These are phyloP conservation scores for Uncinocarpus reesii DNA, from an alignment of 2,329 filamentous ascomycete species.

Conservation along the genomic window DNA sequence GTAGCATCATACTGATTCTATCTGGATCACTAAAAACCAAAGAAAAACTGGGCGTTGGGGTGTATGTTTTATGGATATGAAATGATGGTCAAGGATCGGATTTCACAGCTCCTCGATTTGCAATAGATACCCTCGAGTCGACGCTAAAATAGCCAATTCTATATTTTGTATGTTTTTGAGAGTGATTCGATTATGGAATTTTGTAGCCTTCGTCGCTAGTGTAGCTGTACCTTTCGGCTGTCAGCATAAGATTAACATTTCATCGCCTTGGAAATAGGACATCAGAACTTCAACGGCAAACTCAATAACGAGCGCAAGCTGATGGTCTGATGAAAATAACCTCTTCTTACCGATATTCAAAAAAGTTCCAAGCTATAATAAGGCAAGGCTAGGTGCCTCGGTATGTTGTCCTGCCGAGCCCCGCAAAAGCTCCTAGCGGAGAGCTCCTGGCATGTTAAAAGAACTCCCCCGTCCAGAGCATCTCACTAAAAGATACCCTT, in stretches of 20 bases:
- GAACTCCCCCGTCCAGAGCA: background rate
- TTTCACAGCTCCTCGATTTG: constrained; percentile 40
- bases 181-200: background rate
- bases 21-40: background rate
- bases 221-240: too few relatives aligned
- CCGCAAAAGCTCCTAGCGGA: constrained; percentile 3
- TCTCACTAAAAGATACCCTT: background rate
- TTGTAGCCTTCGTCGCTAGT: background rate
- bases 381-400: constrained; percentile 8
- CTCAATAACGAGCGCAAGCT: too few relatives aligned
- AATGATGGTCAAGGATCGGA: constrained; percentile 26
- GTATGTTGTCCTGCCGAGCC: constrained; percentile 6
- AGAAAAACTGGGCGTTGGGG: constrained; percentile 22
- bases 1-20: background rate
- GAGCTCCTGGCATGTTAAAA: constrained; percentile 5
- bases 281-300: too few relatives aligned
- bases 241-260: too few relatives aligned
- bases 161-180: constrained; percentile 1
- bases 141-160: constrained; percentile 35
- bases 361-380: too few relatives aligned
- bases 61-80: constrained; percentile 13
- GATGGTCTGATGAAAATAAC: too few relatives aligned
- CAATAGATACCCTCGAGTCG: constrained; percentile 42
- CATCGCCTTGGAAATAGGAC: too few relatives aligned
- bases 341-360: too few relatives aligned